Percentiles rank a stretch among this genome's conserved stretches.
Conservation (phyloP, 805 yeast species). For the Wickerhamiella dianesei region DNA sequence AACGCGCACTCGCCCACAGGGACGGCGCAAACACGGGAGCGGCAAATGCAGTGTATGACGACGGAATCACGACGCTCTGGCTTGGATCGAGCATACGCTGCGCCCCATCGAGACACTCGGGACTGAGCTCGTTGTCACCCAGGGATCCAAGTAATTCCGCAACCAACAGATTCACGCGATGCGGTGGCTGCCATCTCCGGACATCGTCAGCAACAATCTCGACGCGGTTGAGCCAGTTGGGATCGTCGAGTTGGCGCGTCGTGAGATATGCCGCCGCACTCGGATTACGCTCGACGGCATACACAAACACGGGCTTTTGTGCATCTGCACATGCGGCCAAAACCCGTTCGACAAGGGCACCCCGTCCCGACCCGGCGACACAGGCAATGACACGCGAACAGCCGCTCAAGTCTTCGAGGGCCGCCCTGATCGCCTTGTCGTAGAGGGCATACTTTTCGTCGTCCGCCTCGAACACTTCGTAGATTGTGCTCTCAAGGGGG, state of each 20-base stretch:
- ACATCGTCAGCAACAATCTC: slow-evolving; percentile 45
- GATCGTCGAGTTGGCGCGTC: slow-evolving; percentile 32
- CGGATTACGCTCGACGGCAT: slow-evolving; percentile 62
- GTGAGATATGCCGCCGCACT: slow-evolving; percentile 40
- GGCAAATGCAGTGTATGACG: slow-evolving; percentile 41
- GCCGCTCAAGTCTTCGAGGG: slow-evolving; percentile 30
- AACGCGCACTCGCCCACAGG: slow-evolving; percentile 25
- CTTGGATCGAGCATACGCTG: neutral
- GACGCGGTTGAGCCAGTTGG: slow-evolving; percentile 40
- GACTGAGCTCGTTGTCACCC: slow-evolving; percentile 83
- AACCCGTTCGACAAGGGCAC: slow-evolving; percentile 55
- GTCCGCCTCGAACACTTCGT: slow-evolving; percentile 62
- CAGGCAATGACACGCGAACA: slow-evolving; percentile 21
- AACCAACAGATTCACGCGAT: slow-evolving; percentile 44
- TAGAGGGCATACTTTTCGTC: slow-evolving; percentile 53
- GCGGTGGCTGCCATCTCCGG: slow-evolving; percentile 34
- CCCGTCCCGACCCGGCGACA: slow-evolving; percentile 80
- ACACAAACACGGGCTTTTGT: slow-evolving; percentile 23
- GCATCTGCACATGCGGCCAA: slow-evolving; percentile 27
- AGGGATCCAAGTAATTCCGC: slow-evolving; percentile 82
- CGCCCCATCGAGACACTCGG: slow-evolving; percentile 54
- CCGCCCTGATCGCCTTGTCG: slow-evolving; percentile 46
- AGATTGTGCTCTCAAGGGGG: slow-evolving; percentile 45
- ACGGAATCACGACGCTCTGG: slow-evolving; percentile 41
- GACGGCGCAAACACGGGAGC: slow-evolving; percentile 57